Base-by-base conservation (phyloP, 2,329 filamentous ascomycete species). In the Kalaharituber pfeilii region DNA sequence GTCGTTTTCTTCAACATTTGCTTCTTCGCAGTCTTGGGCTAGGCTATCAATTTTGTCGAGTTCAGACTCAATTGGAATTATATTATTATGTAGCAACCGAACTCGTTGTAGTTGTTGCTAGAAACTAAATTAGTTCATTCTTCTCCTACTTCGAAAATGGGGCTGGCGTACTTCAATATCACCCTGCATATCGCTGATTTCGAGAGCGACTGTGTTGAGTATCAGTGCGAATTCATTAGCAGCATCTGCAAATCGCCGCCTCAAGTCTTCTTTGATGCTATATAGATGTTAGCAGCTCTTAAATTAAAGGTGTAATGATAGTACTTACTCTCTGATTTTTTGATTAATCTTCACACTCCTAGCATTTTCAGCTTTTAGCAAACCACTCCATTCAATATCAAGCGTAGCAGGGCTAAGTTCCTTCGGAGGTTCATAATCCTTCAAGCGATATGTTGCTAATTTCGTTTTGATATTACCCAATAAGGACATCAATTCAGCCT, bases 401-500 rank as follows among this genome's bases (percentile, higher is more conserved):
- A 94, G 75, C 18, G 81, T 80, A 57, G 93, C 87, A 50, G 94
- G 70, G 52, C 83, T 82, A 59, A 98, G 70, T 63, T 94, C 85
- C 53, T 77, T 74, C 2, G 91, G 91, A 30, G 91, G 91, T 49
- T 94, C 84, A 65, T 98, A 98, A 5, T 89, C 83, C 58, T 86
- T 79, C 54, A 98, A 71, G 50, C 88, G 81, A 68, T 98, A 98
- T 39, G 91, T 98, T 63, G 86, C 88, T 63, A 98, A 75, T 69
- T 98, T 98, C 0, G 91, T 98, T 74, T 95, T 96, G 75, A 98
- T 96, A 69, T 98, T 98, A 30, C 91, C 91, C 53, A 98, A 72
- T 57, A 98, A 71, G 3, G 89, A 91, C 30, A 88, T 86, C 54
- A 98, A 74, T 66, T 98, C 91, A 56, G 86, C 94, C 75, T 95